These are phyloP conservation scores for Apiospora koreana DNA, from an alignment of 2,329 filamentous ascomycete species.

Conservation along the genomic window DNA sequence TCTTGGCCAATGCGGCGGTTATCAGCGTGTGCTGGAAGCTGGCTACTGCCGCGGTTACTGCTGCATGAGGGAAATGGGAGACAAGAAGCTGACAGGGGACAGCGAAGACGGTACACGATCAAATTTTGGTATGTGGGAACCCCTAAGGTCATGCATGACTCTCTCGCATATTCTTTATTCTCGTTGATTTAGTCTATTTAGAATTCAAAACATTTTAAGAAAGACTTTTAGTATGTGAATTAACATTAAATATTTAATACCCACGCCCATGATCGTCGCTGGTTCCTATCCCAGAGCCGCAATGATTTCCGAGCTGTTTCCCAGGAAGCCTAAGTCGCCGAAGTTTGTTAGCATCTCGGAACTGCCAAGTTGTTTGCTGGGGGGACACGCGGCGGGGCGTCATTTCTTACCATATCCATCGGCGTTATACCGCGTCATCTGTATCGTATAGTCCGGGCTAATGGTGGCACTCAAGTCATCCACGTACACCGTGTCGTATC, in stretches of 20 bases:
- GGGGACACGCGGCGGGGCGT: no score
- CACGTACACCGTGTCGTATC: slow-evolving; percentile 2
- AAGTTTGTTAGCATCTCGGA: not conserved
- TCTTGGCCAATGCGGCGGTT: not conserved
- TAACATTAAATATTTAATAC: no score
- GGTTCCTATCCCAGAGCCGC: not conserved
- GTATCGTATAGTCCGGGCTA: not conserved
- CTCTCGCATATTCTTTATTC: no score
- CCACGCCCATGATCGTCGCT: no score
- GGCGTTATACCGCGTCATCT: slow-evolving; percentile 9
- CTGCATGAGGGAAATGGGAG: not conserved
- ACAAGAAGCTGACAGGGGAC: no score
- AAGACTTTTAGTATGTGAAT: no score
- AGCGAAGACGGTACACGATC: no score
- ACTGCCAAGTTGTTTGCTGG: not conserved
- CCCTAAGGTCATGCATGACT: no score
- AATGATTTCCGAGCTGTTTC: not conserved
- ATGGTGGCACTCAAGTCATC: not conserved
- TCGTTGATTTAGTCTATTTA: no score
- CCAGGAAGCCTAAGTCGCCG: not conserved
- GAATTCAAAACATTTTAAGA: no score
- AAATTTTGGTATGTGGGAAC: no score
- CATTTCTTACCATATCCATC: not conserved
- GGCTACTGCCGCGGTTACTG: not conserved
- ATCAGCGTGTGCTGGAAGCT: not conserved